Evolutionary conservation across 164 flowering plant genomes (phyloP).

Genomic region (Hamamelis virginiana): DNA sequence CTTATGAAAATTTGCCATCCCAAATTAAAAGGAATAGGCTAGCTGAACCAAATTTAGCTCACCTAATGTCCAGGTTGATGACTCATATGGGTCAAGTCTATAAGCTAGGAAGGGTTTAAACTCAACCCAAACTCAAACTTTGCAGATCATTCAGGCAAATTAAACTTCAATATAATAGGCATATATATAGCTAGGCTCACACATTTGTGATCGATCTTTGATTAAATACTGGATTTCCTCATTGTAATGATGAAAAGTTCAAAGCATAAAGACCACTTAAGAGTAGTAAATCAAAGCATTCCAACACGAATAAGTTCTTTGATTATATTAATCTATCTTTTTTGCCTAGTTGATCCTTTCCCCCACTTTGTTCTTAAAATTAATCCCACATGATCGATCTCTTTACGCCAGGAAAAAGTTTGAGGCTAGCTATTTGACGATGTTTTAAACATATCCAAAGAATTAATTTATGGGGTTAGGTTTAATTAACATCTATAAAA

Average conservation of each 20-base stretch:
- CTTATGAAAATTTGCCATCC: no score
- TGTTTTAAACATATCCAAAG: not conserved
- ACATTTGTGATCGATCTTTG: not conserved
- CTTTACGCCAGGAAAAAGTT: not conserved
- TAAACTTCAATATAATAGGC: no score
- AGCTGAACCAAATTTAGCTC: not conserved
- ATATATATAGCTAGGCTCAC: no score
- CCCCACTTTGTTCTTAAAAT: not conserved
- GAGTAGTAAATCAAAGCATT: not conserved
- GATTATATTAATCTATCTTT: not conserved
- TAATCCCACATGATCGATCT: not conserved
- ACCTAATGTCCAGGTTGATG: not conserved
- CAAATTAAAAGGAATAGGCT: no score
- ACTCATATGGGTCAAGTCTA: not conserved
- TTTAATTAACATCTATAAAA: not conserved
- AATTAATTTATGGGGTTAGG: not conserved
- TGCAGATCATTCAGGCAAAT: not conserved
- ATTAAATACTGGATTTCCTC: not conserved
- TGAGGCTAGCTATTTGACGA: not conserved
- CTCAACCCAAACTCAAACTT: not conserved
- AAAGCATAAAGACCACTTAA: slow-evolving; percentile 11
- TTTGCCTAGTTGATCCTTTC: not conserved
- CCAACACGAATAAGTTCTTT: slow-evolving; percentile 13
- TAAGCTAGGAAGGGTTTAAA: not conserved
- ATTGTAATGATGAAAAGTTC: slow-evolving; percentile 16